Conservation (phyloP, 1,284 basidiomycete species). For the Malassezia japonica region DNA sequence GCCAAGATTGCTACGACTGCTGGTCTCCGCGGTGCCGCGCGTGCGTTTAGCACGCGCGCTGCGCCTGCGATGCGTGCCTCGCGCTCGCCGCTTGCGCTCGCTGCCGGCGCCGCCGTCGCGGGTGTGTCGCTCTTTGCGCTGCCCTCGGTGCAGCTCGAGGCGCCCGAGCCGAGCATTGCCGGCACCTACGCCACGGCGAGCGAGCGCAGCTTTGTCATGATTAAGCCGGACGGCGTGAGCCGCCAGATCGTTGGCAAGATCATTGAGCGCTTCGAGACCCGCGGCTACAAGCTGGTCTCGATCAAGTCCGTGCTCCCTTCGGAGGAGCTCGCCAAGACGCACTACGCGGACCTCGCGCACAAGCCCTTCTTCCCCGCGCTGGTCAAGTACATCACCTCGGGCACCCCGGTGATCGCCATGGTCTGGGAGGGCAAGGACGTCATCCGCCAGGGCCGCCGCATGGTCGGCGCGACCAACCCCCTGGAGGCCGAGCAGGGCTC, state of each 20-base stretch:
- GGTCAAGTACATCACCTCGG: conserved; percentile 38
- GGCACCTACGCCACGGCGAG: conserved; percentile 50
- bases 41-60: conserved; percentile 28
- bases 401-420: conserved; percentile 42
- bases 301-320: conserved; percentile 45
- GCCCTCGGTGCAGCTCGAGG: conserved; percentile 41
- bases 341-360: conserved; percentile 38
- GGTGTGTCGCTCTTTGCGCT: conserved; percentile 22
- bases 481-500: conserved; percentile 34
- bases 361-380: conserved; percentile 39
- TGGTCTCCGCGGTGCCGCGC: conserved; percentile 21
- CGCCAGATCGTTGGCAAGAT: conserved; percentile 46
- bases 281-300: conserved; percentile 45
- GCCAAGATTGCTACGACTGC: conserved; percentile 5
- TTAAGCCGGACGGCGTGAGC: conserved; percentile 48
- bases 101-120: conserved; percentile 23
- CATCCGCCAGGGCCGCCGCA: conserved; percentile 41
- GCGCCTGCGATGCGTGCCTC: not conserved
- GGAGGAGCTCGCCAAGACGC: conserved; percentile 33
- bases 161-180: conserved; percentile 50
- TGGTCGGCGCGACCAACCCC: conserved; percentile 44
- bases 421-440: conserved; percentile 46
- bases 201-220: conserved; percentile 51
- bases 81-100: conserved; percentile 14
- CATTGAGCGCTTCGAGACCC: conserved; percentile 42